Conservation (phyloP, 169 alveolate species). For the Cryptosporidium viatorum region DNA sequence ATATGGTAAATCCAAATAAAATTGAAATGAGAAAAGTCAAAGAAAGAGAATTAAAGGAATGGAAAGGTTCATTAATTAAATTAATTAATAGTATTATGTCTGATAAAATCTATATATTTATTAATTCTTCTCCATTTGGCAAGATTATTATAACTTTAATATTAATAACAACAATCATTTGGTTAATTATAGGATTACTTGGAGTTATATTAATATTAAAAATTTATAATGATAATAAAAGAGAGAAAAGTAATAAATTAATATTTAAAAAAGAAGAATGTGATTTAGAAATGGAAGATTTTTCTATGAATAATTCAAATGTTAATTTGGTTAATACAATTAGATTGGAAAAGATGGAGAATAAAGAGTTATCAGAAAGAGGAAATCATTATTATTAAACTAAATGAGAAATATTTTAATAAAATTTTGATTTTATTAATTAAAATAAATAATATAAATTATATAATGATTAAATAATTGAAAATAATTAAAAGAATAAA, state of each 20-base stretch:
- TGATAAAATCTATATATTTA: conserved; percentile 14
- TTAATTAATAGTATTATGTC: not conserved
- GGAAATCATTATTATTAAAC: too few species aligned
- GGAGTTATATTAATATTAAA: not conserved
- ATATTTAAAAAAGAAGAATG: not conserved
- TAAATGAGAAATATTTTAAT: too few species aligned
- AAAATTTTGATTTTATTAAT: too few species aligned
- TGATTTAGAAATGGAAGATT: not conserved
- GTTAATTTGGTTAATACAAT: not conserved
- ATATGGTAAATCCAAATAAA: conserved; percentile 30
- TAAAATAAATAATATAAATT: conserved; percentile 12
- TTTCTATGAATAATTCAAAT: not conserved
- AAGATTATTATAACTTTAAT: conserved; percentile 7
- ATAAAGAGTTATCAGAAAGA: not conserved
- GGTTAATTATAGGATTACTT: conserved; percentile 2
- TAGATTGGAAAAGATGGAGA: not conserved
- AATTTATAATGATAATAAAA: not conserved
- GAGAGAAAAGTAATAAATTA: not conserved
- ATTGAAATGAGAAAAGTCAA: conserved; percentile 17
- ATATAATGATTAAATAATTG: not conserved
- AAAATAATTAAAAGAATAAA: not conserved
- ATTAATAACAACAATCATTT: conserved; percentile 1
- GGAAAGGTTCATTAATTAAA: not conserved
- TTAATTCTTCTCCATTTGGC: conserved; percentile 56
- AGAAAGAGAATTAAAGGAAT: not conserved